A percentile compares a stretch with the other conserved stretches of the same genome.
phyloP scores from a whole-genome alignment of 345 rosid species.

The Sonneratia alba region DNA sequence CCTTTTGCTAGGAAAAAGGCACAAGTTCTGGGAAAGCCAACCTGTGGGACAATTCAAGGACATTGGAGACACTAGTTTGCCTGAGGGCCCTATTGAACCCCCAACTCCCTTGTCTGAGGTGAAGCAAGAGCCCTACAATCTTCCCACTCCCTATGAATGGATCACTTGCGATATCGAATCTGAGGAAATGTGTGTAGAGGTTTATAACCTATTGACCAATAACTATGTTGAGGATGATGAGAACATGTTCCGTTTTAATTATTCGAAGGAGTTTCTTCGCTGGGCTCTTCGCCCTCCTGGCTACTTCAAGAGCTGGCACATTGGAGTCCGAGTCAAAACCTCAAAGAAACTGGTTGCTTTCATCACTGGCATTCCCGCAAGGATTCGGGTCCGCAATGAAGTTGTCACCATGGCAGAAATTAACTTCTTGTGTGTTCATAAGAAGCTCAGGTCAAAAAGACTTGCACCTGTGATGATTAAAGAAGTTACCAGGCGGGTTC shows the following conservation, averaged over 20 bases:
- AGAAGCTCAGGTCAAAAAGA: conserved; percentile 84
- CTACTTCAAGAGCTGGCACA: conserved; percentile 42
- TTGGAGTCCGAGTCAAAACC: conserved; percentile 67
- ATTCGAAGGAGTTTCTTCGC: conserved; percentile 37
- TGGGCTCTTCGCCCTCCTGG: conserved; percentile 47
- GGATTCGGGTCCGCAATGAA: conserved; percentile 60
- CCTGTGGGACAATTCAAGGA: conserved; percentile 43
- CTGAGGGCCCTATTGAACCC: conserved; percentile 36
- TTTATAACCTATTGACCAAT: conserved; percentile 29
- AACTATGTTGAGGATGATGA: conserved; percentile 45
- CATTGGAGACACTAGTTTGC: conserved; percentile 23
- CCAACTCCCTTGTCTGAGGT: conserved; percentile 27
- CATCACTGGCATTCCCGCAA: conserved; percentile 73
- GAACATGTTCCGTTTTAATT: conserved; percentile 39
- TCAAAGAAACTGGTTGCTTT: conserved; percentile 78
- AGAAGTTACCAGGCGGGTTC: conserved; percentile 88
- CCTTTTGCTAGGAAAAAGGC: conserved; percentile 18
- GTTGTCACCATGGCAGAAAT: conserved; percentile 81
- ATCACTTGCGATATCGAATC: conserved; percentile 59
- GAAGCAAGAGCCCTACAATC: conserved; percentile 42
- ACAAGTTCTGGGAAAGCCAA: conserved; percentile 48
- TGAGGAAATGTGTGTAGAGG: conserved; percentile 62
- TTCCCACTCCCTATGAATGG: conserved; percentile 35
- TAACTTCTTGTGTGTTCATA: conserved; percentile 84
- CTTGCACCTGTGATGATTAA: conserved; percentile 94